Evolutionary conservation across 1,284 basidiomycete genomes (phyloP).

Genomic region (Sporisorium graminicola): DNA sequence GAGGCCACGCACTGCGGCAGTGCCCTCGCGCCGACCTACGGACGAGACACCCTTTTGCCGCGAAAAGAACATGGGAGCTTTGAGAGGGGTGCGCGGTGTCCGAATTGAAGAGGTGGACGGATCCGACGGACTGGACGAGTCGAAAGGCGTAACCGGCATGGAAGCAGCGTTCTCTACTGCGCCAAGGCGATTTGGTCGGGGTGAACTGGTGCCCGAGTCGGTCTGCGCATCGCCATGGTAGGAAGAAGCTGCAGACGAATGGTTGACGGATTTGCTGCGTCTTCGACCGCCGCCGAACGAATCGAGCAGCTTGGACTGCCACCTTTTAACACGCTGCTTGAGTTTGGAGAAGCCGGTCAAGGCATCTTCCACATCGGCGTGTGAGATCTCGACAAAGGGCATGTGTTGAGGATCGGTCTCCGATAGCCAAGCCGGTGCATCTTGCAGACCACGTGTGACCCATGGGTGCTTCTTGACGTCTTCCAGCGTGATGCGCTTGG

Average conservation of each 20-base stretch:
- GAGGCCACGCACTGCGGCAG: slow-evolving; percentile 24
- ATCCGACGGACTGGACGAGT: slow-evolving; percentile 33
- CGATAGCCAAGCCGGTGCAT: slow-evolving; percentile 82
- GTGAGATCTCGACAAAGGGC: slow-evolving; percentile 78
- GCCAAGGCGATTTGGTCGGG: slow-evolving; percentile 11
- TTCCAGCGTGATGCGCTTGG: slow-evolving; percentile 82
- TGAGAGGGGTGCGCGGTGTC: slow-evolving; percentile 42
- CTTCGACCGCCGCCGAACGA: slow-evolving; percentile 41
- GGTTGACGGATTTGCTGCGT: slow-evolving; percentile 37
- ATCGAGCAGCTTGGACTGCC: slow-evolving; percentile 57
- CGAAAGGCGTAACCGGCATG: slow-evolving; percentile 25
- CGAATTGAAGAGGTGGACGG: slow-evolving; percentile 26
- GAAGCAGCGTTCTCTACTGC: slow-evolving; percentile 18
- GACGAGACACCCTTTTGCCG: slow-evolving; percentile 42
- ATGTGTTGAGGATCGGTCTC: slow-evolving; percentile 78
- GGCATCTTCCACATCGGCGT: slow-evolving; percentile 84
- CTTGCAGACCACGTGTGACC: slow-evolving; percentile 75
- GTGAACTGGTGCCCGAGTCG: slow-evolving; percentile 32
- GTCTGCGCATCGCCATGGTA: slow-evolving; percentile 23
- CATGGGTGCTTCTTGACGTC: slow-evolving; percentile 86
- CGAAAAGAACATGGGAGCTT: slow-evolving; percentile 43
- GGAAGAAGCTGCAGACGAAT: slow-evolving; percentile 35
- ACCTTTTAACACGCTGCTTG: slow-evolving; percentile 61
- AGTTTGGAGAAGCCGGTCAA: slow-evolving; percentile 64
- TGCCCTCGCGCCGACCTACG: slow-evolving; percentile 37